phyloP scores from a whole-genome alignment of 1,284 basidiomycete genomes.

The Tremellales sp. region DNA sequence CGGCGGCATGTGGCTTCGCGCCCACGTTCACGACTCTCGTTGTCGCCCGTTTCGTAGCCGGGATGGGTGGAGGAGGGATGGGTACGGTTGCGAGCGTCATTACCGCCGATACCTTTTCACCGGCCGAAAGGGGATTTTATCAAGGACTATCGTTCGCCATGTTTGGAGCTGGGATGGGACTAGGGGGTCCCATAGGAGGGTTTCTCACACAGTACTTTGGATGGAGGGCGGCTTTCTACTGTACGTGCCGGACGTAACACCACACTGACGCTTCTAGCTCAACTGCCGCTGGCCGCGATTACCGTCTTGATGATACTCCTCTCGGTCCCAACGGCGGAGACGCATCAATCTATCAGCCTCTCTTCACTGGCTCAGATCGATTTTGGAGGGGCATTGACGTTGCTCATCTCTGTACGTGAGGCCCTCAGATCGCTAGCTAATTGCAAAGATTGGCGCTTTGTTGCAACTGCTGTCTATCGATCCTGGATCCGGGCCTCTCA shows the following conservation, averaged over 20 bases:
- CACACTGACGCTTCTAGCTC: slow-evolving; percentile 8
- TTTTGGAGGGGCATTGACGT: slow-evolving; percentile 21
- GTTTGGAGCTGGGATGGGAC: slow-evolving; percentile 41
- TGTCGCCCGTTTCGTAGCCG: slow-evolving; percentile 27
- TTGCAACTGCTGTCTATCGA: slow-evolving; percentile 20
- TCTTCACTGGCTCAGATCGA: slow-evolving; percentile 19
- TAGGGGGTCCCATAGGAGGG: slow-evolving; percentile 49
- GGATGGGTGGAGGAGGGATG: slow-evolving; percentile 33
- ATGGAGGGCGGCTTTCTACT: slow-evolving; percentile 48
- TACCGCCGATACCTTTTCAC: slow-evolving; percentile 43
- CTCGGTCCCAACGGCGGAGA: slow-evolving; percentile 4
- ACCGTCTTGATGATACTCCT: slow-evolving; percentile 10
- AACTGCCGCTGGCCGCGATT: slow-evolving; percentile 17
- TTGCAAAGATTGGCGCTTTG: slow-evolving; percentile 20
- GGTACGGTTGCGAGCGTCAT: slow-evolving; percentile 41
- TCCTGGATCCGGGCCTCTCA: slow-evolving; percentile 4
- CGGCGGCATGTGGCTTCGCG: slow-evolving; percentile 19
- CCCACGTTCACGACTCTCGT: slow-evolving; percentile 13
- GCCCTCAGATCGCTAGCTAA: not conserved
- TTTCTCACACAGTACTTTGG: slow-evolving; percentile 45
- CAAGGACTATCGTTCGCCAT: slow-evolving; percentile 40
- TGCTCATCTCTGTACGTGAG: slow-evolving; percentile 20
- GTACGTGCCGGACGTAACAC: slow-evolving; percentile 7
- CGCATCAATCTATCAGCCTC: not conserved
- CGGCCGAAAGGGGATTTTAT: slow-evolving; percentile 42